phyloP scores from a whole-genome alignment of 176 grass and related monocot genomes.

The Carex cristatella region DNA sequence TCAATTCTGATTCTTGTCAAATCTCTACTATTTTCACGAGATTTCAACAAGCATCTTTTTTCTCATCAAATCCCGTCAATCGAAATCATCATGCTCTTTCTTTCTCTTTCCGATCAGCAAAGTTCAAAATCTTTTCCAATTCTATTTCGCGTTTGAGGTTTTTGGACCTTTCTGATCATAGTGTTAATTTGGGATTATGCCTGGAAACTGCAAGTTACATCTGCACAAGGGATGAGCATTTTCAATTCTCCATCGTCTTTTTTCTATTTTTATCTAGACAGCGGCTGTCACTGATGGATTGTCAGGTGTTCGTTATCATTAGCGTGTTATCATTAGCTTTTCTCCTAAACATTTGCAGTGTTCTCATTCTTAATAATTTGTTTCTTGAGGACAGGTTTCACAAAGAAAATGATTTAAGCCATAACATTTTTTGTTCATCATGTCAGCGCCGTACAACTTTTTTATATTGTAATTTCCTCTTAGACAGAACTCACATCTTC shows the following conservation, averaged over 20 bases:
- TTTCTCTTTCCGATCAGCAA: too few species aligned
- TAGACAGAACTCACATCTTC: neutral
- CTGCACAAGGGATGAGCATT: neutral
- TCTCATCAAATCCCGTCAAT: too few species aligned
- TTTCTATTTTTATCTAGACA: too few species aligned
- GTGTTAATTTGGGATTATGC: neutral
- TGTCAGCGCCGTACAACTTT: neutral
- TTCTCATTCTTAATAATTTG: neutral
- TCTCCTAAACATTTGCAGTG: neutral
- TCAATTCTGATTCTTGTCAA: too few species aligned
- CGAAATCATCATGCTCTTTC: too few species aligned
- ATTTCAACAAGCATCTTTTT: too few species aligned
- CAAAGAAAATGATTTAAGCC: neutral
- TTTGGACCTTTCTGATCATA: too few species aligned
- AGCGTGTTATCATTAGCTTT: neutral
- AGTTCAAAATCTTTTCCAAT: too few species aligned
- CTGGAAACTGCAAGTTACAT: neutral
- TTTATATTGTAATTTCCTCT: neutral
- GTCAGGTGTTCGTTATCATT: neutral
- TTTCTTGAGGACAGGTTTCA: neutral
- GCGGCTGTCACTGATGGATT: neutral
- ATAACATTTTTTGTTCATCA: neutral
- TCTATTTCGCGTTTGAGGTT: too few species aligned
- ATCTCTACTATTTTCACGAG: too few species aligned
- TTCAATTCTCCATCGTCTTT: neutral